Conservation (phyloP, 202 grass and related monocot genomes). For the Panicum hallii region DNA sequence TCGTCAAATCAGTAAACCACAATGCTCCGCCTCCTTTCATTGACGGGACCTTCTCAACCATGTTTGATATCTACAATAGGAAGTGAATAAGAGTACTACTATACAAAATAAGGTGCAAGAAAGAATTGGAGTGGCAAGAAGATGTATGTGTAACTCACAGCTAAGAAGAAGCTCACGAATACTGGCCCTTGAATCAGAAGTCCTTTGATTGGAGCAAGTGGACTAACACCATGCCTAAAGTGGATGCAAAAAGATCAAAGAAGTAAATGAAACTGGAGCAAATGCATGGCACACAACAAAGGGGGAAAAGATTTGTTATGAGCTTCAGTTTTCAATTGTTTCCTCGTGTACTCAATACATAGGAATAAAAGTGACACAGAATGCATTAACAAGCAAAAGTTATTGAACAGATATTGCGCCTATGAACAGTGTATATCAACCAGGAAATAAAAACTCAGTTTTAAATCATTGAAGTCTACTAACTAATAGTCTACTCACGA, state of each 20-base stretch:
- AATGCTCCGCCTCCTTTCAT: slow-evolving; percentile 73
- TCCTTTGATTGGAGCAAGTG: slow-evolving; percentile 83
- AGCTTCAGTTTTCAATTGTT: slow-evolving; percentile 24
- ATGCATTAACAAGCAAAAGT: neutral
- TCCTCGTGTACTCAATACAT: neutral
- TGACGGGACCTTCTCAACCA: slow-evolving; percentile 78
- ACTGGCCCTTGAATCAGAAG: slow-evolving; percentile 78
- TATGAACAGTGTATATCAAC: slow-evolving; percentile 6
- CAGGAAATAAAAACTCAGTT: neutral
- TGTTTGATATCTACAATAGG: slow-evolving; percentile 66
- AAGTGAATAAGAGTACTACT: slow-evolving; percentile 7
- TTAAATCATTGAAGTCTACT: slow-evolving; percentile 16
- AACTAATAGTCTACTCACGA: slow-evolving; percentile 27
- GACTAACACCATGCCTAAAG: slow-evolving; percentile 81
- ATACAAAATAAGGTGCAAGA: slow-evolving; percentile 29
- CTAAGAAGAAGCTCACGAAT: slow-evolving; percentile 95
- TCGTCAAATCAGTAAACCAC: slow-evolving; percentile 85
- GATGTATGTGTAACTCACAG: slow-evolving; percentile 60
- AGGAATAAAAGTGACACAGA: neutral
- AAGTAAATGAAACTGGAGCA: slow-evolving; percentile 29
- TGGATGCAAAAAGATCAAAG: slow-evolving; percentile 20
- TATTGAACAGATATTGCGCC: slow-evolving; percentile 11
- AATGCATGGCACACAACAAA: slow-evolving; percentile 43
- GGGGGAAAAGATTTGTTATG: neutral
- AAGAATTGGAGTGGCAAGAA: slow-evolving; percentile 23